Evolutionary conservation across 192 early-diverging fungal species (phyloP), one percentile per base, ranked within the genome.

Genomic region (Backusella australiensis): DNA sequence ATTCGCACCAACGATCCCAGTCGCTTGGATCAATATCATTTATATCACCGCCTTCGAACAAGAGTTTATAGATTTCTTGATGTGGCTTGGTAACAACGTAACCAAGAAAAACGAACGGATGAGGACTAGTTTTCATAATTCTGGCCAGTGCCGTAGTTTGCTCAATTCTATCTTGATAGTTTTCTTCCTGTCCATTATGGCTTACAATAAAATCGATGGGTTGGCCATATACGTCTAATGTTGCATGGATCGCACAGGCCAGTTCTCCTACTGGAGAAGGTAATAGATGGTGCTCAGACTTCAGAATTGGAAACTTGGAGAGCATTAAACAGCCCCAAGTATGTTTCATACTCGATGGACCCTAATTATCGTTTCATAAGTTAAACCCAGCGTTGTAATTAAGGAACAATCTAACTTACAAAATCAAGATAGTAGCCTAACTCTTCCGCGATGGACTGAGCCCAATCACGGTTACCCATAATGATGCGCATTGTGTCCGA

Each of bases 321-420:
- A 95, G 89, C 89, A 95, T 90, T 2, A 90, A 84, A 77, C 93
- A 95, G 6, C 93, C 93, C 93, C 93, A 95, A 34, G 93, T 95
- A 85, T 95, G 93, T 84, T 95, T 93, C 76, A 90, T 90, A 12
- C 92, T 90, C 11, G 92, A 90, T 67, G 93, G 93, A 14, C 93
- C 93, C 80, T 81, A 74, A 65, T 74, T 63, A 63, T 63, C 23
- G 56, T 63, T 69, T 69, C 34, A 21, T 23, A 14, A 12, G 56
- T 63, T 63, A 63, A 63, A 63, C 9, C 11, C 9, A 63, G 3
- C n/a, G 23, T 15, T 63, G 26, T 63, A 12, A 15, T 23, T 29
- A 26, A 14, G 56, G 56, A 23, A 63, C 29, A 23, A 34, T 69
- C 35, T 14, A 34, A 71, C 75, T 81, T 77, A 81, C 82, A 80